Percentiles rank a stretch among this genome's conserved stretches.
These are phyloP conservation scores for Alternaria rosae DNA, from an alignment of 2,329 filamentous ascomycete species.

Conservation along the genomic window DNA sequence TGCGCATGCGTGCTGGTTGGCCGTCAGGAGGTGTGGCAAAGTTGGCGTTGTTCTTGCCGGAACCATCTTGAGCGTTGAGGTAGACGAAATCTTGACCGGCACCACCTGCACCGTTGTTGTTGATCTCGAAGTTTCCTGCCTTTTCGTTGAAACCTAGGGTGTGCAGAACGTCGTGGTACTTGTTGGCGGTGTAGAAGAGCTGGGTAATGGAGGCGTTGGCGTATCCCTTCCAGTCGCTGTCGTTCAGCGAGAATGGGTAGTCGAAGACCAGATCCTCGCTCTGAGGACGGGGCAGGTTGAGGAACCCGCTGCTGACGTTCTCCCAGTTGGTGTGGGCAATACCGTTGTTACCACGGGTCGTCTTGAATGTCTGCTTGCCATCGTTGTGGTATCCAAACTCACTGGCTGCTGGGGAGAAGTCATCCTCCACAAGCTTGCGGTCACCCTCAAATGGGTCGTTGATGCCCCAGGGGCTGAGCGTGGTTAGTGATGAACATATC, in stretches of 20 bases:
- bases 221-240: conserved; percentile 50
- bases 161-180: conserved; percentile 67
- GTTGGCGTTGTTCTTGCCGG: conserved; percentile 64
- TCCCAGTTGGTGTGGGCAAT: conserved; percentile 62
- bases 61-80: conserved; percentile 65
- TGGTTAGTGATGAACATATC: conserved; percentile 7
- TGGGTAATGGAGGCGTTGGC: conserved; percentile 64
- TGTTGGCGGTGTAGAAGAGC: conserved; percentile 68
- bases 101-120: conserved; percentile 64
- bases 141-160: conserved; percentile 64
- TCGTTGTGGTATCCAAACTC: conserved; percentile 63
- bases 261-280: conserved; percentile 55
- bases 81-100: conserved; percentile 61
- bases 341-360: conserved; percentile 66
- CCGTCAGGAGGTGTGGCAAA: conserved; percentile 58
- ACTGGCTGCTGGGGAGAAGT: conserved; percentile 57
- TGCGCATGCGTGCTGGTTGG: conserved; percentile 62
- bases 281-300: conserved; percentile 61
- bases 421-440: conserved; percentile 57
- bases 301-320: conserved; percentile 49
- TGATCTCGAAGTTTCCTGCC: conserved; percentile 67
- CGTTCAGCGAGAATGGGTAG: conserved; percentile 37
- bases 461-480: conserved; percentile 55
- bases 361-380: conserved; percentile 59
- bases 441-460: conserved; percentile 62